Evolutionary conservation across 805 yeast genomes (phyloP).

Genomic region (Zygoascus bituminiphila): DNA sequence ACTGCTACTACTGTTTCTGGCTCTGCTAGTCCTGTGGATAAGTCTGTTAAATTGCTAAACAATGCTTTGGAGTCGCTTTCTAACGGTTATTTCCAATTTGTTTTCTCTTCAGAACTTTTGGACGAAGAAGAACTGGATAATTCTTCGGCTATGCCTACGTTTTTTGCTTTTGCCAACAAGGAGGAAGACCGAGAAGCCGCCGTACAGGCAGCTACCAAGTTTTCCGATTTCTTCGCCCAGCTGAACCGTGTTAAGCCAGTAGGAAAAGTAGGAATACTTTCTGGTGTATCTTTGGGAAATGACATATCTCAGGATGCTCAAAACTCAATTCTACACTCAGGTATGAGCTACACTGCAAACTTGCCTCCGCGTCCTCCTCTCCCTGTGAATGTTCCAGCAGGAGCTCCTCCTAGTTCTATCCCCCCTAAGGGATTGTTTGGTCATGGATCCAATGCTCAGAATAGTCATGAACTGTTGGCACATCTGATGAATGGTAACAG

Average conservation of each 20-base stretch:
- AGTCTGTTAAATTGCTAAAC: constrained; percentile 7
- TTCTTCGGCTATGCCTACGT: constrained; percentile 19
- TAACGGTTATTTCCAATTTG: constrained; percentile 19
- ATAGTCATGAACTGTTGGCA: constrained; percentile 71
- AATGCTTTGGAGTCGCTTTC: constrained; percentile 18
- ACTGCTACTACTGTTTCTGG: constrained; percentile 20
- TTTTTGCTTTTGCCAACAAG: constrained; percentile 22
- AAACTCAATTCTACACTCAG: background rate
- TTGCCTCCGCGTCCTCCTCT: constrained; percentile 72
- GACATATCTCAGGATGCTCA: background rate
- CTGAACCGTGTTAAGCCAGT: background rate
- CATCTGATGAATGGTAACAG: constrained; percentile 75
- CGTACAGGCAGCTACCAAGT: background rate
- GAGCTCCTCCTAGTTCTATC: constrained; percentile 2
- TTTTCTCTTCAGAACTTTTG: constrained; percentile 21
- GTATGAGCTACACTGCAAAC: constrained; percentile 14
- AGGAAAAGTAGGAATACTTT: background rate
- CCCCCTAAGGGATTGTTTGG: background rate
- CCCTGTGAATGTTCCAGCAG: constrained; percentile 33
- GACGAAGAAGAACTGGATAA: constrained; percentile 21
- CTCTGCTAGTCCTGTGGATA: constrained; percentile 13
- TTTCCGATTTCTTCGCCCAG: background rate
- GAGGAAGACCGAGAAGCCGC: background rate
- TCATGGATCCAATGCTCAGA: constrained; percentile 22
- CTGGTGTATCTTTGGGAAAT: background rate